These are phyloP conservation scores for Raphanus hybrid DNA, from an alignment of 441 rosid genomes.

Conservation along the genomic window DNA sequence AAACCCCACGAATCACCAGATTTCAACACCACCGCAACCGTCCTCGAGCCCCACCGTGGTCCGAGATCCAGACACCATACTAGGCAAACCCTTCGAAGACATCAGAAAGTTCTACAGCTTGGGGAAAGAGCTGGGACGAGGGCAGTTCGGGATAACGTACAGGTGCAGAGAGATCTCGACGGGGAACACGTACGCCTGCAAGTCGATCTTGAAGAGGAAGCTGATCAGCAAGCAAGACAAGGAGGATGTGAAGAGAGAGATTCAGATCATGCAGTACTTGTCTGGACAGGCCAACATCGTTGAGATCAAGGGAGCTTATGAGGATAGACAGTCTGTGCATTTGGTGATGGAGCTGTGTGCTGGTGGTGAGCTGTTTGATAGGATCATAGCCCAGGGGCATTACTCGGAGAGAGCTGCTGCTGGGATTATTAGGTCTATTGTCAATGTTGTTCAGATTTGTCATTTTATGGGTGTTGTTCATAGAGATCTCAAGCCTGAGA, in stretches of 20 bases:
- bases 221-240: conserved; percentile 59
- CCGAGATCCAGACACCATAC: conserved; percentile 50
- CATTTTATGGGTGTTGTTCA: conserved; percentile 96
- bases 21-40: conserved; percentile 23
- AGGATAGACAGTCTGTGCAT: conserved; percentile 76
- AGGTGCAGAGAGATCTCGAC: conserved; percentile 74
- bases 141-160: conserved; percentile 84
- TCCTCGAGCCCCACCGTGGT: conserved; percentile 30
- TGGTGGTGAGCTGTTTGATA: conserved; percentile 90
- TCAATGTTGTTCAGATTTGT: conserved; percentile 88
- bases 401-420: conserved; percentile 93
- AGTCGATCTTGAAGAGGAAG: conserved; percentile 80
- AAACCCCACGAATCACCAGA: conserved; percentile 29
- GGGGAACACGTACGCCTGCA: conserved; percentile 72
- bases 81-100: conserved; percentile 78
- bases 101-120: conserved; percentile 55
- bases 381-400: conserved; percentile 76
- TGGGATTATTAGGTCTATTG: conserved; percentile 62
- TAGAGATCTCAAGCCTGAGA: conserved; percentile 95
- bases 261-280: conserved; percentile 84
- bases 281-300: conserved; percentile 83
- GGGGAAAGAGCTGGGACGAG: conserved; percentile 82
- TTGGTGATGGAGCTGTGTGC: conserved; percentile 94
- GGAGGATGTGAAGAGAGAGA: conserved; percentile 78
- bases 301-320: conserved; percentile 77